Percentiles rank a stretch among this genome's conserved stretches.
These are phyloP conservation scores for Alternaria panax DNA, from an alignment of 2,329 filamentous ascomycete genomes.

Conservation along the genomic window DNA sequence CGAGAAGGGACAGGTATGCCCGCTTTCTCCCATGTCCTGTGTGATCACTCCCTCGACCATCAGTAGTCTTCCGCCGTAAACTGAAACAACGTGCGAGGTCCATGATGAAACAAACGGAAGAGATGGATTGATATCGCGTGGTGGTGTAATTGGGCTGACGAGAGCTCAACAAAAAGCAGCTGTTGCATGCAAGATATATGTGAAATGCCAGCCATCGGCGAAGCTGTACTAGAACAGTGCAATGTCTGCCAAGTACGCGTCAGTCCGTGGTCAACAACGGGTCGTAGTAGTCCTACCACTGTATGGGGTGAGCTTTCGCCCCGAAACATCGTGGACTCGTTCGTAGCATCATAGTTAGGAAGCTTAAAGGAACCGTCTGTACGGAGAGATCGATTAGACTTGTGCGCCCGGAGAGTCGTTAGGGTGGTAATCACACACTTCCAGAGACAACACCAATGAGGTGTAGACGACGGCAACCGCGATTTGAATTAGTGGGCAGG, in stretches of 20 bases:
- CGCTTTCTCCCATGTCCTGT: neutral
- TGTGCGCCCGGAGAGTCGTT: neutral
- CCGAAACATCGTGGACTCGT: neutral
- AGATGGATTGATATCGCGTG: neutral
- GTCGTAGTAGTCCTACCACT: neutral
- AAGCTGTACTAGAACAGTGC: neutral
- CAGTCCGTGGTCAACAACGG: neutral
- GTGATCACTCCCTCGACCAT: neutral
- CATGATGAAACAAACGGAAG: conserved; percentile 16
- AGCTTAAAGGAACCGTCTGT: neutral
- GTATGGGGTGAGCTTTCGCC: conserved; percentile 2
- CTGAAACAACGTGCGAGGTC: conserved; percentile 30
- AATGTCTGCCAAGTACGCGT: conserved; percentile 7
- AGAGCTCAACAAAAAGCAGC: neutral
- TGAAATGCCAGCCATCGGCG: neutral
- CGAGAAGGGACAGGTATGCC: conserved; percentile 26
- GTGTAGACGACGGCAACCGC: neutral
- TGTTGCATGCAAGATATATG: conserved; percentile 4
- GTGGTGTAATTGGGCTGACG: neutral
- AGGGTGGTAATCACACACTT: neutral
- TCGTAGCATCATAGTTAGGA: neutral
- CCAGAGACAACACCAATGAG: conserved; percentile 3
- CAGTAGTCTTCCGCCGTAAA: conserved; percentile 16
- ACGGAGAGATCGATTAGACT: neutral
- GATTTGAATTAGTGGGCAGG: neutral